Evolutionary conservation across 1,284 basidiomycete species (phyloP), one percentile per base, ranked within the genome.

Genomic region (Pulveroboletus sp.): DNA sequence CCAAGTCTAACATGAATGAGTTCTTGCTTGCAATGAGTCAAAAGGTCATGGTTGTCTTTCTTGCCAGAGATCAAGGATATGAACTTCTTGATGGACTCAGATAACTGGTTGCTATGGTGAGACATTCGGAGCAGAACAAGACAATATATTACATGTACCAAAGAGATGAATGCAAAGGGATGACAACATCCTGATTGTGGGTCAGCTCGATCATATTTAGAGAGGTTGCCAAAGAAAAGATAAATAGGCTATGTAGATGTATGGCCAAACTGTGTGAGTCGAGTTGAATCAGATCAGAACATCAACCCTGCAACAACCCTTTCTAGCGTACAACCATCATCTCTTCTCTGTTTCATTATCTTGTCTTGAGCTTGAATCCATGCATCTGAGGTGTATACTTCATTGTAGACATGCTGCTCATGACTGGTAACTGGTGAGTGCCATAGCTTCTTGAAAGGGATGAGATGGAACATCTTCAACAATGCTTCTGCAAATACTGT

Each of bases 231-330:
- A 12, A 36, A 36, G 35, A 36, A 36, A 36, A 38, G 36, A 38
- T 38, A 38, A 38, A 38, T n/a, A 3, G 36, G 77, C 76, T 75
- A 78, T 0, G 74, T 52, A 2, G 61, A 59, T 2, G 69, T 65
- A 6, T 62, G 58, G 0, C 77, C 72, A 52, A 77, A 78, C 10
- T 62, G 61, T 0, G 73, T 65, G 0, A 78, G 62, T 12, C 74
- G 72, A 0, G 76, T 78, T 0, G 66, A 58, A 51, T 78, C 75
- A 0, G 75, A 77, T 64, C 66, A 75, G 52, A 73, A 62, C 67
- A 76, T 70, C 10, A 38, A n/a, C 36, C 36, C 36, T 14, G 36
- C 7, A 3, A 38, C 36, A 3, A 38, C 36, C 36, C 36, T 38
- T 38, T 38, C 36, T 10, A 38, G 14, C 36, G 18, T n/a, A n/a